A percentile compares a stretch with the other conserved stretches of the same genome.
Evolutionary conservation across 257 asterid species (phyloP).

Genomic region (Echites panduratus): DNA sequence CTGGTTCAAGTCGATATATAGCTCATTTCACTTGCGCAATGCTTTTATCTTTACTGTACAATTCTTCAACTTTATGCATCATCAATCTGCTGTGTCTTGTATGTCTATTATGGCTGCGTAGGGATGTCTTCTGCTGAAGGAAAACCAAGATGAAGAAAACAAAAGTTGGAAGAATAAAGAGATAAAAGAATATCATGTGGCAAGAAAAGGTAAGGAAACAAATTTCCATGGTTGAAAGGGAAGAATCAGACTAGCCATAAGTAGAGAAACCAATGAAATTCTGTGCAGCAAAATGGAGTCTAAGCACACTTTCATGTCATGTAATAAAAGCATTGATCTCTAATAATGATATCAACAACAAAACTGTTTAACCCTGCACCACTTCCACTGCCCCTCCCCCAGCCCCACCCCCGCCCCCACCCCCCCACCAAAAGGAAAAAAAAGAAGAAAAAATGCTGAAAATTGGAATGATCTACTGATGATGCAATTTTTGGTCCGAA

Average conservation of each 20-base stretch:
- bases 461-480: not conserved
- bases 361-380: not conserved
- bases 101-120: not conserved
- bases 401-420: not conserved
- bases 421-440: no score
- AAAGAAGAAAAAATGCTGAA: not conserved
- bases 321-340: not conserved
- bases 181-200: not conserved
- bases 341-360: not conserved
- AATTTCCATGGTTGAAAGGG: not conserved
- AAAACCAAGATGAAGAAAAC: not conserved
- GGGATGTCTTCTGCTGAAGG: conserved; percentile 44
- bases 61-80: conserved; percentile 8
- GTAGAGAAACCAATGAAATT: not conserved
- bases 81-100: not conserved
- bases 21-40: not conserved
- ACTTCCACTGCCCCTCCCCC: not conserved
- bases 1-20: conserved; percentile 4
- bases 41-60: not conserved
- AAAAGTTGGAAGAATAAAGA: not conserved
- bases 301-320: not conserved
- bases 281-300: not conserved
- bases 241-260: not conserved
- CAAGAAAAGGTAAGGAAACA: not conserved
- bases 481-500: no score